Evolutionary conservation across 2,329 filamentous ascomycete genomes (phyloP), one percentile per base, ranked within the genome.

Genomic region (Alternaria consortialis): DNA sequence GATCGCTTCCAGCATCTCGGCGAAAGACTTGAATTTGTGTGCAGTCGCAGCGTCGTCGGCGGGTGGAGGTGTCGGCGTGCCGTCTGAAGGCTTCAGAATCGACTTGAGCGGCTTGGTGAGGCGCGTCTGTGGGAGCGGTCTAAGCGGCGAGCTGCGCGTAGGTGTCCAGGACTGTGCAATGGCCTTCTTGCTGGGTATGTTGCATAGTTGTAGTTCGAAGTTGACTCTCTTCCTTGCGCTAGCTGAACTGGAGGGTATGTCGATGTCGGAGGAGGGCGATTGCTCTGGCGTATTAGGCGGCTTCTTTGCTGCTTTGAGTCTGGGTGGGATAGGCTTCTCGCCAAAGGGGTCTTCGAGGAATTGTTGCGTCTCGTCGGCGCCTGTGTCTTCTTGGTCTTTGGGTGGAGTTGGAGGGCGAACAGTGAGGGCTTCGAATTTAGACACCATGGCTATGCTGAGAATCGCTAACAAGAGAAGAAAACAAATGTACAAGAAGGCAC

Each of bases 1-100:
- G 5, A 93, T 88, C 0, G 92, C 96, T 69, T 97, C 91, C 66
- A 98, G 81, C 90, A 97, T 95, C 69, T 88, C 88, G 65, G 86
- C 85, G 58, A 97, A 88, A 39, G 86, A 89, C 44, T 85, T 82
- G 63, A 83, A 81, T 27, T 80, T 84, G 66, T 81, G 84, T 60
- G 79, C 79, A 63, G 76, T 79, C 69, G 69, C 74, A 72, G 63
- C 71, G 76, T 75, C 77, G 66, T 81, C 71, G 64, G 77, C 64
- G 12, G 71, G 64, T 63, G 80, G 67, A 59, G 77, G 63, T 69
- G 80, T 67, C 54, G 73, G 58, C 54, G 75, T 66, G 62, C 73
- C 78, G 80, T 74, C 77, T 84, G 77, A 86, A 23, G 88, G 85
- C 77, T 99, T 99, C 61, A 99, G 85, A 54, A 99, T 99, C 4